These are phyloP conservation scores for Ehretia macrophylla DNA, from an alignment of 257 asterid species.

Conservation along the genomic window DNA sequence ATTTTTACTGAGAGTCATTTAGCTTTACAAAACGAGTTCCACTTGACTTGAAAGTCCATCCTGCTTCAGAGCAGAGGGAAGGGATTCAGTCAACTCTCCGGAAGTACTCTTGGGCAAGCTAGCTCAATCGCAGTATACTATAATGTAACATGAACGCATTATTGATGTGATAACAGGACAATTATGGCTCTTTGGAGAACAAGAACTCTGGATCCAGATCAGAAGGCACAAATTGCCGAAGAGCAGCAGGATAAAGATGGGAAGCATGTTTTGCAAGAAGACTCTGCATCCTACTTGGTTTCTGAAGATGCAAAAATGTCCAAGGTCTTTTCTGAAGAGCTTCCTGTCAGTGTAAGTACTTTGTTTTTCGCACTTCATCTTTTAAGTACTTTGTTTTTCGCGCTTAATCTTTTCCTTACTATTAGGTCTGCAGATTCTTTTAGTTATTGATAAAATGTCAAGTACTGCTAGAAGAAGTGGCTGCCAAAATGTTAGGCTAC, in stretches of 20 bases:
- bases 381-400: conserved; percentile 6
- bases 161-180: conserved; percentile 47
- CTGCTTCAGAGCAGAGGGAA: no score
- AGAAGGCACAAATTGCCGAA: conserved; percentile 48
- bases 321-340: conserved; percentile 50
- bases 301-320: conserved; percentile 59
- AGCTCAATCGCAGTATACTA: neutral
- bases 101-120: neutral
- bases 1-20: neutral
- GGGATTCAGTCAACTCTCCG: no score
- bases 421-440: no score
- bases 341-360: conserved; percentile 57
- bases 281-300: conserved; percentile 37
- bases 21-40: no score
- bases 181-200: conserved; percentile 83
- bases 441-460: no score
- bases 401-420: no score
- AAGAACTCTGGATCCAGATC: conserved; percentile 52
- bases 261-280: conserved; percentile 43
- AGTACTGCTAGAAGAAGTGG: no score
- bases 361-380: neutral
- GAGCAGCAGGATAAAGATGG: conserved; percentile 52
- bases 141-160: neutral
- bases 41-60: no score
- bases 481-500: no score